Percentiles rank a stretch among this genome's conserved stretches.
These are phyloP conservation scores for Cytospora schulzeri DNA, from an alignment of 2,329 filamentous ascomycete genomes.

Conservation along the genomic window DNA sequence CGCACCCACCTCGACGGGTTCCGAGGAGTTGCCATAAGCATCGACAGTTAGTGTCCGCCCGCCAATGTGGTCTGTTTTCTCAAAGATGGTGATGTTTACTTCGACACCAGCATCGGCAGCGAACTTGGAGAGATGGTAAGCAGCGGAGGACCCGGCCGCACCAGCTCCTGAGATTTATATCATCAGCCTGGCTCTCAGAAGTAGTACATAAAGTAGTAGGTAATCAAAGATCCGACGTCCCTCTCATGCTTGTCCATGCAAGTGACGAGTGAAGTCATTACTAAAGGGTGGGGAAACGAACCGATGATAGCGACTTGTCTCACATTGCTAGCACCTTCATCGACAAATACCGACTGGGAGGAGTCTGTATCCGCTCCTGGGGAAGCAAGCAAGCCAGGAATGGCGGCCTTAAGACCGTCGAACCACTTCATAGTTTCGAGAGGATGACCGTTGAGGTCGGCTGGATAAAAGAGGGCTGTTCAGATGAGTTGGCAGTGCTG, in stretches of 20 bases:
- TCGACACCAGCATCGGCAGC: slow-evolving; percentile 61
- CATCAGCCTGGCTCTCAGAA: neutral
- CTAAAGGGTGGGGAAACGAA: slow-evolving; percentile 7
- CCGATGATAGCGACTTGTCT: slow-evolving; percentile 38
- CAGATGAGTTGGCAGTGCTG: neutral
- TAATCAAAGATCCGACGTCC: neutral
- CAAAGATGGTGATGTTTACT: slow-evolving; percentile 85
- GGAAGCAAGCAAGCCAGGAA: slow-evolving; percentile 24
- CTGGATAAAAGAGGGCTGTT: neutral
- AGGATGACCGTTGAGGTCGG: neutral
- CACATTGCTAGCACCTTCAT: slow-evolving; percentile 27
- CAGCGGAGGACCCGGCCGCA: slow-evolving; percentile 81
- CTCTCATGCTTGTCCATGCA: neutral
- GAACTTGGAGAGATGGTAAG: slow-evolving; percentile 78
- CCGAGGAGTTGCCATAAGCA: slow-evolving; percentile 65
- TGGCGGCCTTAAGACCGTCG: slow-evolving; percentile 24
- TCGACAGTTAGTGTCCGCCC: slow-evolving; percentile 86
- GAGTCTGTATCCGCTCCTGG: slow-evolving; percentile 10
- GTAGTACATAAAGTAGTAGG: neutral
- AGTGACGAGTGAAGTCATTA: neutral
- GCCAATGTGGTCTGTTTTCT: slow-evolving; percentile 75
- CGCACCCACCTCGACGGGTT: slow-evolving; percentile 83
- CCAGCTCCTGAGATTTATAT: slow-evolving; percentile 68
- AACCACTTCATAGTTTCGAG: slow-evolving; percentile 26
- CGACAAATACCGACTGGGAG: slow-evolving; percentile 14